Base-by-base conservation (phyloP, 805 yeast genomes). In the Starmerella powellii region DNA sequence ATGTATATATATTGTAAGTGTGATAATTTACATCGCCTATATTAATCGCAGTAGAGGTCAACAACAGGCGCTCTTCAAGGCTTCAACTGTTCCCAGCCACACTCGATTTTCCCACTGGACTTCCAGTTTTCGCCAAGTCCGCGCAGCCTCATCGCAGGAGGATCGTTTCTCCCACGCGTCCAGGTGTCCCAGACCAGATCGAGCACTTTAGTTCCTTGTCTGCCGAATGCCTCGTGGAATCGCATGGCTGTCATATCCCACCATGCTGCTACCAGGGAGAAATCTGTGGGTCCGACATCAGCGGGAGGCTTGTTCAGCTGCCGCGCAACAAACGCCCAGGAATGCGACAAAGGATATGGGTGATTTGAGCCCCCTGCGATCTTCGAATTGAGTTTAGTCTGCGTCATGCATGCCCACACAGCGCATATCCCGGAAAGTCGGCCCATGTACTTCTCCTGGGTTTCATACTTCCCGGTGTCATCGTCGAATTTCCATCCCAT, bases 401-500 rank as follows among this genome's bases (percentile, higher is more conserved):
- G 72, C 0, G 88, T 73, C 54, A 87, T 71, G 2, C 78, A 85
- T 1, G 84, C 67, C 72, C 80, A 91, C 2, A 88, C 72, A 0
- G 94, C 75, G 48, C 76, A 69, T 42, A 91, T 86, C 2, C 97
- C 98, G 10, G 82, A 74, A 53, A 91, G 72, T 41, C 98, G 66
- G 62, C 88, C 97, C 55, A 78, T 78, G 55, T 91, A 86, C 46
- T 74, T 71, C 1, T 71, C 70, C 20, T 78, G 80, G 21, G 73
- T 73, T 54, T 66, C 71, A 63, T 64, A 63, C 20, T 47, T 52
- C 10, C 56, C 65, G 18, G 45, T 28, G 8, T 35, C 45, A 29
- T 64, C 73, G 13, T 57, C 55, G 34, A 81, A 64, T 50, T 76
- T 78, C 85, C 91, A 88, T 2, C 95, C 98, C 96, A 88, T 86